Percentiles rank a stretch among this genome's conserved stretches.
Conservation (phyloP, 176 grass and related monocot species). For the Neostapfia colusana region DNA sequence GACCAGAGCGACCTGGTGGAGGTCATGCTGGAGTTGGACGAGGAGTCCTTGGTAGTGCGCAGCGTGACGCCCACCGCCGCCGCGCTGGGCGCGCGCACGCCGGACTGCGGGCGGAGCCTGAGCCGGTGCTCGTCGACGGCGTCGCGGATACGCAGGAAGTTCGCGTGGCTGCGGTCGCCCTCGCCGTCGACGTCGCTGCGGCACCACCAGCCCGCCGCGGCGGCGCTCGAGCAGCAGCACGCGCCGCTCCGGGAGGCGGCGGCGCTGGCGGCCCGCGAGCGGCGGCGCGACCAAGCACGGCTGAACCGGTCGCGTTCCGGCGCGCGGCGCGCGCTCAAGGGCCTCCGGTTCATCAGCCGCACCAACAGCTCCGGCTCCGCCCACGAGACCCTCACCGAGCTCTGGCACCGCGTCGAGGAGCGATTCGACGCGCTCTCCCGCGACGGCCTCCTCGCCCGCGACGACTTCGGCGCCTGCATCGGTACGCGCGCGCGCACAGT, state of each 20-base stretch:
- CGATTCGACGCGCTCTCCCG: conserved; percentile 63
- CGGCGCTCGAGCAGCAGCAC: not conserved
- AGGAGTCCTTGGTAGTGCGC: conserved; percentile 98
- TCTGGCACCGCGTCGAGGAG: conserved; percentile 78
- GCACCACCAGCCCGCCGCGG: not conserved
- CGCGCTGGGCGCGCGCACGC: conserved; percentile 32
- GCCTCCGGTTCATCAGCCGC: conserved; percentile 94
- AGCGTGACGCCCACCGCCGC: conserved; percentile 85
- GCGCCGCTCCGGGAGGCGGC: conserved; percentile 41
- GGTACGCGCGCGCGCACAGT: conserved; percentile 31
- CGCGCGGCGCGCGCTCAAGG: conserved; percentile 79
- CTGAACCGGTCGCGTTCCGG: conserved; percentile 75
- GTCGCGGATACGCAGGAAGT: conserved; percentile 77
- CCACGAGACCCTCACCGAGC: conserved; percentile 52
- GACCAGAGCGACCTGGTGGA: conserved; percentile 94
- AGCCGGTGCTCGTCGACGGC: conserved; percentile 85
- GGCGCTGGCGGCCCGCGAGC: conserved; percentile 69
- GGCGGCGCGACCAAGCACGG: conserved; percentile 57
- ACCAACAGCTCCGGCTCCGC: conserved; percentile 38
- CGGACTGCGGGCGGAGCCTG: conserved; percentile 20
- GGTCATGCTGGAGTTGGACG: conserved; percentile 97
- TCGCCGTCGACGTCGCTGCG: conserved; percentile 29
- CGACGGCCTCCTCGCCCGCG: conserved; percentile 83
- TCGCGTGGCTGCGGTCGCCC: conserved; percentile 84
- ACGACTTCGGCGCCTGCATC: conserved; percentile 97